These are phyloP conservation scores for Beauveria brongniartii DNA, from an alignment of 2,329 filamentous ascomycete species.

Conservation along the genomic window DNA sequence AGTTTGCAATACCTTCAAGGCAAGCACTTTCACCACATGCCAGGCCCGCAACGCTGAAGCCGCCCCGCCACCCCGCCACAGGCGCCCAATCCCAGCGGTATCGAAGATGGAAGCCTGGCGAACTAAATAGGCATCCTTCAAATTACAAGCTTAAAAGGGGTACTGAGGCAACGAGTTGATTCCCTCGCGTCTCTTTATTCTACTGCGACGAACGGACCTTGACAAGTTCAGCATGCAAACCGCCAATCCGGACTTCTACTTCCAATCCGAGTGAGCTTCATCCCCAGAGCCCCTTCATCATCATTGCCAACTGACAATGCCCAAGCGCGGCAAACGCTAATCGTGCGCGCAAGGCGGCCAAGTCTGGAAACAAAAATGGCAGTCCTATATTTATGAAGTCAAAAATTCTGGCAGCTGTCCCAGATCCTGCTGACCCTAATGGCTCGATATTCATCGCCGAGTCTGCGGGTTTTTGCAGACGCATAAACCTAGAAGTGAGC, in stretches of 20 bases:
- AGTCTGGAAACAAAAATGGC: slow-evolving; percentile 70
- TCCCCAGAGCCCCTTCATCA: slow-evolving; percentile 25
- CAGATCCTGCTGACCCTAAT: slow-evolving; percentile 54
- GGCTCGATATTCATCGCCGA: slow-evolving; percentile 71
- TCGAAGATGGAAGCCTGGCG: slow-evolving; percentile 7
- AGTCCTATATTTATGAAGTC: slow-evolving; percentile 72
- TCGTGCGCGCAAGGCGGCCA: slow-evolving; percentile 56
- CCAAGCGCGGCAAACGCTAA: slow-evolving; percentile 41
- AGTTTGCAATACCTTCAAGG: too few relatives aligned
- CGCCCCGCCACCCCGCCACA: slow-evolving; percentile 5
- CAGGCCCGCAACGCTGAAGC: neutral
- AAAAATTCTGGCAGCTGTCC: slow-evolving; percentile 70
- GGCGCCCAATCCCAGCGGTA: neutral
- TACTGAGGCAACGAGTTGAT: neutral
- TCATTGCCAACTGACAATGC: neutral
- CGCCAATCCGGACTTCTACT: slow-evolving; percentile 73
- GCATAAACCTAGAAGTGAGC: slow-evolving; percentile 64
- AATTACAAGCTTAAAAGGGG: neutral
- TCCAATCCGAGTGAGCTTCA: slow-evolving; percentile 72
- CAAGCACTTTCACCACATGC: neutral
- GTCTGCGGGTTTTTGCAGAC: slow-evolving; percentile 72
- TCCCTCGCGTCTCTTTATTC: neutral
- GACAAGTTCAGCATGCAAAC: slow-evolving; percentile 42
- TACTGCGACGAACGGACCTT: neutral
- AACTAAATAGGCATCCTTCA: slow-evolving; percentile 7